Evolutionary conservation across 2,329 filamentous ascomycete species (phyloP).

Genomic region (Pseudogymnoascus sp.): DNA sequence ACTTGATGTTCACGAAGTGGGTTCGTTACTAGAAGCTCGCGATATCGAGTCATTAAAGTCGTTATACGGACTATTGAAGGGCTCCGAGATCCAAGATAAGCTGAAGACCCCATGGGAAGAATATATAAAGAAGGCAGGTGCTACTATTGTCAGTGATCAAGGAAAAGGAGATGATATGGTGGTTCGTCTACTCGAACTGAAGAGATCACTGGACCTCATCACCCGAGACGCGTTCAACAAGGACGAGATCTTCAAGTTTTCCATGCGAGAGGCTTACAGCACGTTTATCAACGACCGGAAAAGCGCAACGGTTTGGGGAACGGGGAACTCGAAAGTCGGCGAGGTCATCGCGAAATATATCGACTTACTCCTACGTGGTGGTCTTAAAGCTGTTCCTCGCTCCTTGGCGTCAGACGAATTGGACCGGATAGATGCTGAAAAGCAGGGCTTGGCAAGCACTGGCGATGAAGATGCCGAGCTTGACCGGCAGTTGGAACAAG

Average conservation of each 20-base stretch:
- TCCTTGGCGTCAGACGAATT: slow-evolving; percentile 58
- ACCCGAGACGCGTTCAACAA: slow-evolving; percentile 70
- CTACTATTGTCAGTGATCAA: slow-evolving; percentile 72
- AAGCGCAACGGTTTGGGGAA: slow-evolving; percentile 65
- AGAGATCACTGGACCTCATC: slow-evolving; percentile 70
- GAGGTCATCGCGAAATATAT: slow-evolving; percentile 99
- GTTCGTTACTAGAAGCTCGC: slow-evolving; percentile 65
- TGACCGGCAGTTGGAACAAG: slow-evolving; percentile 85
- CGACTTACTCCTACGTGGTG: slow-evolving; percentile 79
- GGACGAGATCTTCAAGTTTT: slow-evolving; percentile 70
- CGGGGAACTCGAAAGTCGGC: slow-evolving; percentile 85
- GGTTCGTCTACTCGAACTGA: slow-evolving; percentile 70
- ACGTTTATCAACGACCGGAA: slow-evolving; percentile 86
- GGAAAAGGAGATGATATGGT: slow-evolving; percentile 81
- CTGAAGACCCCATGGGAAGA: slow-evolving; percentile 68
- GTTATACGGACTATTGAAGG: slow-evolving; percentile 70
- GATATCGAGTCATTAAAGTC: slow-evolving; percentile 65
- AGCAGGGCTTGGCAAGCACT: slow-evolving; percentile 58
- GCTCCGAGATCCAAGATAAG: slow-evolving; percentile 63
- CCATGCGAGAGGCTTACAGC: slow-evolving; percentile 78
- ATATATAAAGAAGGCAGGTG: slow-evolving; percentile 73
- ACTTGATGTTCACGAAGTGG: slow-evolving; percentile 60
- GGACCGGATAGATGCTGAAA: slow-evolving; percentile 52
- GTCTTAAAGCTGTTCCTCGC: slow-evolving; percentile 73
- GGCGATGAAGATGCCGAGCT: slow-evolving; percentile 89